Evolutionary conservation across 176 grass and related monocot species (phyloP).

Genomic region (Puya raimondii): DNA sequence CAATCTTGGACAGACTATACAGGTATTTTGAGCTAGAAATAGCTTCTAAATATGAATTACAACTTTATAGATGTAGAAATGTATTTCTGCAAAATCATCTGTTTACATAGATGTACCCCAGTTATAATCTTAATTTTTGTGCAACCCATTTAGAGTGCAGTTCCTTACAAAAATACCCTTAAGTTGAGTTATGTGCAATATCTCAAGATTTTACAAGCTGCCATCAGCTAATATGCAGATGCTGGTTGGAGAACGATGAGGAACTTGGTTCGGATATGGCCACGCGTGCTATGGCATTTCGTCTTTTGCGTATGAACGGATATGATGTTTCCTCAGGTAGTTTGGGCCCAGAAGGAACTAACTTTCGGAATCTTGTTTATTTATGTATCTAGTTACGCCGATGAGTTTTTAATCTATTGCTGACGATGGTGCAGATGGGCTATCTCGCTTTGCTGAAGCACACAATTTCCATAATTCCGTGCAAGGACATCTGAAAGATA

Average conservation of each 20-base stretch:
- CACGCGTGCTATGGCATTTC: constrained; percentile 68
- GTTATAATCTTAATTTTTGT: no score
- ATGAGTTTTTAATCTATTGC: constrained; percentile 6
- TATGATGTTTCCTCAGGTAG: constrained; percentile 67
- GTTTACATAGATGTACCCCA: neutral
- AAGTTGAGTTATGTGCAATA: neutral
- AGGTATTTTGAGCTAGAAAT: constrained; percentile 30
- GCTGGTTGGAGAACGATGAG: constrained; percentile 62
- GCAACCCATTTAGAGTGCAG: no score
- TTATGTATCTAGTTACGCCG: neutral
- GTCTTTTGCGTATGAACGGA: constrained; percentile 58
- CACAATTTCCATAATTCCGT: constrained; percentile 40
- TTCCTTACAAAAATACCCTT: neutral
- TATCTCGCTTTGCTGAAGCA: no score
- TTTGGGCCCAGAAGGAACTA: neutral
- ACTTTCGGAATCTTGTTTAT: neutral
- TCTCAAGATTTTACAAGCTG: constrained; percentile 6
- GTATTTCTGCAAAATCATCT: no score
- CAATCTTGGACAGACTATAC: constrained; percentile 54
- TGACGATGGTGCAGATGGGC: constrained; percentile 29
- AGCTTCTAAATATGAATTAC: neutral
- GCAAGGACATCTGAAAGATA: constrained; percentile 63
- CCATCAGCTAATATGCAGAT: constrained; percentile 32
- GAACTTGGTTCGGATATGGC: constrained; percentile 39
- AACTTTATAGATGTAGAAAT: no score